Conservation (phyloP, 192 early-diverging fungal species). For the Podila epigama region DNA sequence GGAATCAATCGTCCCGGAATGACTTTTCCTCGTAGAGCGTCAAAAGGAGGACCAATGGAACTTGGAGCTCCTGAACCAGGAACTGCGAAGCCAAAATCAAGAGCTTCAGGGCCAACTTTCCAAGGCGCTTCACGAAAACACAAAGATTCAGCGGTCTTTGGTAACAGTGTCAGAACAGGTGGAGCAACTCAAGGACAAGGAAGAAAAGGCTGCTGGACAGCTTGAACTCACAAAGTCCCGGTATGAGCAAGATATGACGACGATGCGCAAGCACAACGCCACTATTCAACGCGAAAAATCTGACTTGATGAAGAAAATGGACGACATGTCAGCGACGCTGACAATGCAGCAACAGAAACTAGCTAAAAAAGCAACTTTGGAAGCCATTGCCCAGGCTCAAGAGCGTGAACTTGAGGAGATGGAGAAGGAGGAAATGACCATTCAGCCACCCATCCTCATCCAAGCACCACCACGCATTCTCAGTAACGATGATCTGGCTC, state of each 20-base stretch:
- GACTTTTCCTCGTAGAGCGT: slow-evolving; percentile 43
- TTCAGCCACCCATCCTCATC: not conserved
- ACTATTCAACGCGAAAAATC: slow-evolving; percentile 69
- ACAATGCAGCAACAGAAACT: slow-evolving; percentile 22
- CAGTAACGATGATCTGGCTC: not conserved
- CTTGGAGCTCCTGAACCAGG: slow-evolving; percentile 58
- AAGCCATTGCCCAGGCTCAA: not conserved
- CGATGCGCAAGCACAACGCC: slow-evolving; percentile 61
- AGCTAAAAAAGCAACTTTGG: not conserved
- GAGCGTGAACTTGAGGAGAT: not conserved
- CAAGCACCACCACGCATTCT: slow-evolving; percentile 1
- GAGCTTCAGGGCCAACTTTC: slow-evolving; percentile 55
- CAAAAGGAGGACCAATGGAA: slow-evolving; percentile 64
- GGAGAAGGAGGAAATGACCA: not conserved
- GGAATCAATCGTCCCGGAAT: no score
- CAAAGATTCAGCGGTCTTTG: slow-evolving; percentile 62
- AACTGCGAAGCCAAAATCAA: slow-evolving; percentile 48
- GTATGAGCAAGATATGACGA: slow-evolving; percentile 70
- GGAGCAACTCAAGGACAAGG: slow-evolving; percentile 63
- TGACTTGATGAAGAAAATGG: slow-evolving; percentile 60
- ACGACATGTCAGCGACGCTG: slow-evolving; percentile 56
- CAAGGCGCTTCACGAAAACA: slow-evolving; percentile 62
- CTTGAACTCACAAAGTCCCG: slow-evolving; percentile 50
- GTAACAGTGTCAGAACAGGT: slow-evolving; percentile 59
- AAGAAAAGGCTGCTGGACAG: slow-evolving; percentile 56